Evolutionary conservation across 805 yeast genomes (phyloP).

Genomic region (Kluyveromyces siamensis): DNA sequence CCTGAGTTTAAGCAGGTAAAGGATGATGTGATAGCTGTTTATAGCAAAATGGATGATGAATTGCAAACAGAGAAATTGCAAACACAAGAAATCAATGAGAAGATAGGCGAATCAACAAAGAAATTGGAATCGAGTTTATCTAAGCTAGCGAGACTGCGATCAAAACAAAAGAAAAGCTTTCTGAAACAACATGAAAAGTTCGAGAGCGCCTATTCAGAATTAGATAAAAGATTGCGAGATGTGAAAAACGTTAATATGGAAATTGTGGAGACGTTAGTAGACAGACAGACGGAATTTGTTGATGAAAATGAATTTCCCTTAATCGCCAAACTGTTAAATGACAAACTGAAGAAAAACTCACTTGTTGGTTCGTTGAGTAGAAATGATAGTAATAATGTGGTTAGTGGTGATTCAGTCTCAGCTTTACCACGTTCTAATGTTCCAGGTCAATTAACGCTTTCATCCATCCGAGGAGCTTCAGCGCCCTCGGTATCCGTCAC

Average conservation of each 20-base stretch:
- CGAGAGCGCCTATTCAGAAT: constrained; percentile 2
- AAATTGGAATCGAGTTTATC: constrained; percentile 15
- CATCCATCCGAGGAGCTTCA: constrained; percentile 6
- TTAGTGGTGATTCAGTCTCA: neutral
- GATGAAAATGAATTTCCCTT: neutral
- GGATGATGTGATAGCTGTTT: constrained; percentile 13
- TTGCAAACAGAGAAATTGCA: constrained; percentile 24
- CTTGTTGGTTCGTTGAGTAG: neutral
- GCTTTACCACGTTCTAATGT: neutral
- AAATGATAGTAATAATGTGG: too few relatives aligned
- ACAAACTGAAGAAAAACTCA: neutral
- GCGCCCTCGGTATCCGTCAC: constrained; percentile 12
- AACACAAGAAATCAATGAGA: constrained; percentile 18
- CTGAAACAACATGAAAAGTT: constrained; percentile 7
- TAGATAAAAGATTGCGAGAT: constrained; percentile 7
- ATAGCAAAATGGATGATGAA: constrained; percentile 19
- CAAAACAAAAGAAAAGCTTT: constrained; percentile 5
- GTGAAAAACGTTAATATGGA: constrained; percentile 8
- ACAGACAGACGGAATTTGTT: neutral
- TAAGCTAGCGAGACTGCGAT: constrained; percentile 9
- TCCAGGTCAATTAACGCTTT: neutral
- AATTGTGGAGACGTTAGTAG: constrained; percentile 18
- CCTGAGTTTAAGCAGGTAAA: constrained; percentile 16
- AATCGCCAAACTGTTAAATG: neutral
- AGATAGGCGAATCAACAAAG: constrained; percentile 15